Evolutionary conservation across 1,284 basidiomycete genomes (phyloP).

Genomic region (Cutaneotrichosporon curvatum): DNA sequence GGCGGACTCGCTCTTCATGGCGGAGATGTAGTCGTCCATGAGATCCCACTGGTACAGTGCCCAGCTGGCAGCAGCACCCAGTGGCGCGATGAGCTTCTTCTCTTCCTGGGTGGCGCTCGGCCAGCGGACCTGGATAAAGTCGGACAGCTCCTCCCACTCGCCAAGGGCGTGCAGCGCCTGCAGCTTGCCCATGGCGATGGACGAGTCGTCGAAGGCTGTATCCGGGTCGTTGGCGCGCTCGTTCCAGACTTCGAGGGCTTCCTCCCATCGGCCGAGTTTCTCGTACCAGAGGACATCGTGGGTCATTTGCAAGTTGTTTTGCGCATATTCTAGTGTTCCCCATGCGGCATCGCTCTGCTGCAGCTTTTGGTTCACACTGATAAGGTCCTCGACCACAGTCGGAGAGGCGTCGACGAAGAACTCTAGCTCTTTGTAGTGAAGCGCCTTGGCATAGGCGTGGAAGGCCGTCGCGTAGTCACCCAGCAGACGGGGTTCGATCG

Average conservation of each 20-base stretch:
- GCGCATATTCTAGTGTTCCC: conserved; percentile 83
- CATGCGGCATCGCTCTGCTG: conserved; percentile 96
- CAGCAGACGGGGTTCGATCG: conserved; percentile 86
- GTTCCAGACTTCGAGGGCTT: conserved; percentile 75
- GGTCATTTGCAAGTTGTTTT: conserved; percentile 51
- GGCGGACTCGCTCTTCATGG: conserved; percentile 88
- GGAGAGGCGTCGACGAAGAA: conserved; percentile 74
- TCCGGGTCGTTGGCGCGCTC: conserved; percentile 36
- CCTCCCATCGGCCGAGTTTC: conserved; percentile 92
- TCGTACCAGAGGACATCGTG: conserved; percentile 76
- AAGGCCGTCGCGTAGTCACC: conserved; percentile 89
- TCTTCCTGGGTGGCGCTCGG: conserved; percentile 73
- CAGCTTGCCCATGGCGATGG: conserved; percentile 73
- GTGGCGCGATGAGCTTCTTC: conserved; percentile 84
- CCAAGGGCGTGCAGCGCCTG: conserved; percentile 95
- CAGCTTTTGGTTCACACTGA: conserved; percentile 93
- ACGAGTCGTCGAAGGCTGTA: conserved; percentile 58
- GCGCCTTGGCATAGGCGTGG: conserved; percentile 93
- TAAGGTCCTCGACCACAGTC: conserved; percentile 83
- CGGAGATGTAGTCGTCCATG: conserved; percentile 95
- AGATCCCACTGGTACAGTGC: conserved; percentile 93
- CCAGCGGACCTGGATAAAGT: conserved; percentile 87
- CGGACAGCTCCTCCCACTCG: conserved; percentile 90
- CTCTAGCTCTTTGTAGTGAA: conserved; percentile 98
- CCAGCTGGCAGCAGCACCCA: conserved; percentile 97